Base-by-base conservation (phyloP, 179 eudicot genomes). In the Dionaea muscipula region DNA sequence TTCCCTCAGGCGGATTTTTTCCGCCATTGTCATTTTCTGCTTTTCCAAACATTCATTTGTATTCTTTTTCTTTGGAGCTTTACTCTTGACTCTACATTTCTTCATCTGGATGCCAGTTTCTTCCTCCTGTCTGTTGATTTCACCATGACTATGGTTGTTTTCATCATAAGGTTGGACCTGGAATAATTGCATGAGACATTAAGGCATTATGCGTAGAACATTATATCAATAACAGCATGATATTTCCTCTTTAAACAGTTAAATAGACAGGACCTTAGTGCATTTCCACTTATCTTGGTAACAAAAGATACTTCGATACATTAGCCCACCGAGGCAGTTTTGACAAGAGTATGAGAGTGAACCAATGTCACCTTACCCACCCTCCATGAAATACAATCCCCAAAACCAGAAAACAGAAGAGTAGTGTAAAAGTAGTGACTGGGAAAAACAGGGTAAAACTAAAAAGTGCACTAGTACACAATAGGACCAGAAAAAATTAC, bases 11-110 rank as follows among this genome's bases (percentile, higher is more conserved):
- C 63, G 83, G 54, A 47, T 27, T 64, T 63, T 74, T 62, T 80
- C 94, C 63, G 78, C 90, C 66, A 72, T 73, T n/a, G 77, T 59
- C 50, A 22, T 59, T 63, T 62, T 74, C 72, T 67, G 71, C 70
- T 61, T 71, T 33, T 58, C 51, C n/a, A 53, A 65, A 33, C 51
- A 49, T 20, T 47, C 67, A 35, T 45, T 56, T 48, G 53, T 53
- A 25, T 64, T 61, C 57, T 64, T 67, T 51, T 71, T 67, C 66
- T 69, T 61, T 61, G 69, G 55, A 44, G 56, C 21, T 51, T 57
- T 56, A 54, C 47, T 64, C 47, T 62, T 70, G 27, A 28, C 63
- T 63, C 69, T 67, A 59, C 59, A 51, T 48, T 66, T 63, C 23
- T 26, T 40, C 47, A 43, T 26, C 62, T 31, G 51, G 21, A 51